Percentiles rank a stretch among this genome's conserved stretches.
Evolutionary conservation across 2,329 filamentous ascomycete genomes (phyloP).

Genomic region (Didymella arachidicola): DNA sequence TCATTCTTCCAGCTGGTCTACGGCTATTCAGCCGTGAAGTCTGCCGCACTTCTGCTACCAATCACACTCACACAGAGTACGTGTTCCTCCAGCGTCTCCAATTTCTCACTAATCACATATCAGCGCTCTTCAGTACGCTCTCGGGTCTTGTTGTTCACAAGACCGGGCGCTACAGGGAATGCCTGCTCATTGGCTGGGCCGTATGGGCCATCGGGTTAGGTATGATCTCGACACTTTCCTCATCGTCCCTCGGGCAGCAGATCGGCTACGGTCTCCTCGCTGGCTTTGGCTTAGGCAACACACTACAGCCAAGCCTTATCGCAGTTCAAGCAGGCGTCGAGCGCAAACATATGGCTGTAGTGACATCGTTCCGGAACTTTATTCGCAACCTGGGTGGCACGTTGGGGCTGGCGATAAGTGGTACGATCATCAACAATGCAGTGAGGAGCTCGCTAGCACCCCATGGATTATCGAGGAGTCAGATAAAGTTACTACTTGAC

Average conservation of each 20-base stretch:
- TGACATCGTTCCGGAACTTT: slow-evolving; percentile 70
- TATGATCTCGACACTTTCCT: slow-evolving; percentile 27
- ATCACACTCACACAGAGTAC: slow-evolving; percentile 52
- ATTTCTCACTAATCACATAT: background rate
- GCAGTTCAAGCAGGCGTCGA: slow-evolving; percentile 62
- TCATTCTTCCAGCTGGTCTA: slow-evolving; percentile 68
- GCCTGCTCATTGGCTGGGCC: slow-evolving; percentile 31
- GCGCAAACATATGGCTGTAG: slow-evolving; percentile 66
- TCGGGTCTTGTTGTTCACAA: slow-evolving; percentile 31
- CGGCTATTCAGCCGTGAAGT: slow-evolving; percentile 56
- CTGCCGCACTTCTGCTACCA: slow-evolving; percentile 61
- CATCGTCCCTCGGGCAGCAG: slow-evolving; percentile 25
- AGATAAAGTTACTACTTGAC: slow-evolving; percentile 27
- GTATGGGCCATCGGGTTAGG: slow-evolving; percentile 32
- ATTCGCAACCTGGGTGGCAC: slow-evolving; percentile 67
- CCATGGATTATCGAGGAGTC: slow-evolving; percentile 19
- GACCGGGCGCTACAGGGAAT: slow-evolving; percentile 31
- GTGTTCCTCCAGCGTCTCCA: background rate
- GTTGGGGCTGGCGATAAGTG: slow-evolving; percentile 63
- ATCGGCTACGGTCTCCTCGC: slow-evolving; percentile 31
- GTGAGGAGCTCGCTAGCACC: slow-evolving; percentile 20
- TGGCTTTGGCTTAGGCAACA: slow-evolving; percentile 57
- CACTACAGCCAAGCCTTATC: slow-evolving; percentile 63
- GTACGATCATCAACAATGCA: slow-evolving; percentile 42
- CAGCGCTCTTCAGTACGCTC: slow-evolving; percentile 32